Evolutionary conservation across 306 rosid genomes (phyloP).

Genomic region (Rosa rugosa): DNA sequence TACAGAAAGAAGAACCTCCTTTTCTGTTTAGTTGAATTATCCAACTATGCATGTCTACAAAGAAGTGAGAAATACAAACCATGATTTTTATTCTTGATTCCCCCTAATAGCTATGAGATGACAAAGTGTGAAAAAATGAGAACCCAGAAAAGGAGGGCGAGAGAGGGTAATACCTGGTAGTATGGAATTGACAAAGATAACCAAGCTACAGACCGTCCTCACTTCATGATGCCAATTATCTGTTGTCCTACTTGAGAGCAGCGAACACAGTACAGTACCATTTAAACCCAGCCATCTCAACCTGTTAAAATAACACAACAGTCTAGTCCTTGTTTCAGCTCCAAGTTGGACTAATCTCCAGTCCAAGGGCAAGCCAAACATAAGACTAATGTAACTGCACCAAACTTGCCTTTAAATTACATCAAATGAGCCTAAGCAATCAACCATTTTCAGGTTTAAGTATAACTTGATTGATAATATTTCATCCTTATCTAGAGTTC

Average conservation of each 20-base stretch:
- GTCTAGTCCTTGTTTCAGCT: neutral
- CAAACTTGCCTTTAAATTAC: neutral
- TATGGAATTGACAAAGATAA: neutral
- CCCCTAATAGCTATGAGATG: no score
- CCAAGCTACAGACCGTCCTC: no score
- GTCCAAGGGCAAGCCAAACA: constrained; percentile 2
- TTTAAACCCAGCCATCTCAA: neutral
- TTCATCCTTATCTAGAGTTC: neutral
- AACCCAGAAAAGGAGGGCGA: neutral
- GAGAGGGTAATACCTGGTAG: neutral
- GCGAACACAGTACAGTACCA: neutral
- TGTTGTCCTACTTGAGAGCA: no score
- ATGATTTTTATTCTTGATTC: no score
- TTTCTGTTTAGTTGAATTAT: no score
- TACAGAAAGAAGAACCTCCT: no score
- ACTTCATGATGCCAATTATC: no score
- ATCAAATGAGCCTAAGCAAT: neutral
- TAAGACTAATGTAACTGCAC: neutral
- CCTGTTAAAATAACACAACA: neutral
- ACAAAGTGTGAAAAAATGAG: no score
- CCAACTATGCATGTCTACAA: no score
- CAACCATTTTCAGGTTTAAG: no score
- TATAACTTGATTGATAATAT: neutral
- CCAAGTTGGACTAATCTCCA: neutral
- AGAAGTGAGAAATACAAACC: no score